These are phyloP conservation scores for Inonotus obliquus DNA, from an alignment of 1,284 basidiomycete species.

Conservation along the genomic window DNA sequence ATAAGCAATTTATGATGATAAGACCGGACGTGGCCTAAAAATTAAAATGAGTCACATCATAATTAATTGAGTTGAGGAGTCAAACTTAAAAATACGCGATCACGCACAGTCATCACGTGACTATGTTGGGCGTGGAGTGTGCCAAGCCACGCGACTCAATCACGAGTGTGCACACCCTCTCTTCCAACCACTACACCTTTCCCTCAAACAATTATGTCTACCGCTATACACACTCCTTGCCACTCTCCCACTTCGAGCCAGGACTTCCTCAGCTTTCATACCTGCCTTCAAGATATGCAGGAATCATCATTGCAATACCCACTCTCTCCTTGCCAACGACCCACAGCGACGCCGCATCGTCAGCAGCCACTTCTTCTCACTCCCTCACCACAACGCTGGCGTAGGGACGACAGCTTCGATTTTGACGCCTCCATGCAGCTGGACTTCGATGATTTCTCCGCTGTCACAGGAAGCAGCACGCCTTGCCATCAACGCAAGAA, in stretches of 20 bases:
- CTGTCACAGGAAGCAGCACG: conserved; percentile 14
- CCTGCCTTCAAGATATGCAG: conserved; percentile 1
- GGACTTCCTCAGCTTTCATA: conserved; percentile 13
- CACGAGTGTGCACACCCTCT: background rate
- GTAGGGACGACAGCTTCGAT: conserved; percentile 7
- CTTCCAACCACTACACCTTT: conserved; percentile 2
- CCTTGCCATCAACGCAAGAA: conserved; percentile 7
- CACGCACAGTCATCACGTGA: background rate
- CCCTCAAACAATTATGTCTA: conserved; percentile 12
- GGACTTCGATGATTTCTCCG: conserved; percentile 18
- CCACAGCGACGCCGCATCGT: conserved; percentile 15
- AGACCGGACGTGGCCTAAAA: background rate
- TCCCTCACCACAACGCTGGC: conserved; percentile 15
- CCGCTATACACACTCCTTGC: conserved; percentile 17
- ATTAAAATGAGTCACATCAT: background rate
- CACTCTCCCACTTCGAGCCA: conserved; percentile 7
- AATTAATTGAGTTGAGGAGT: background rate
- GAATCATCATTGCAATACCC: conserved; percentile 12
- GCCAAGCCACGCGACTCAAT: background rate
- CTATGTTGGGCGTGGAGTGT: background rate
- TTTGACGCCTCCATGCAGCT: conserved; percentile 17
- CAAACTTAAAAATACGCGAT: conserved; percentile 5
- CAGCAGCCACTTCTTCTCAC: conserved; percentile 16
- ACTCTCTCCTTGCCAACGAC: conserved; percentile 9
- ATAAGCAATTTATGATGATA: background rate